phyloP scores from a whole-genome alignment of 768 basidiomycete species.

The Termitomyces sp. region DNA sequence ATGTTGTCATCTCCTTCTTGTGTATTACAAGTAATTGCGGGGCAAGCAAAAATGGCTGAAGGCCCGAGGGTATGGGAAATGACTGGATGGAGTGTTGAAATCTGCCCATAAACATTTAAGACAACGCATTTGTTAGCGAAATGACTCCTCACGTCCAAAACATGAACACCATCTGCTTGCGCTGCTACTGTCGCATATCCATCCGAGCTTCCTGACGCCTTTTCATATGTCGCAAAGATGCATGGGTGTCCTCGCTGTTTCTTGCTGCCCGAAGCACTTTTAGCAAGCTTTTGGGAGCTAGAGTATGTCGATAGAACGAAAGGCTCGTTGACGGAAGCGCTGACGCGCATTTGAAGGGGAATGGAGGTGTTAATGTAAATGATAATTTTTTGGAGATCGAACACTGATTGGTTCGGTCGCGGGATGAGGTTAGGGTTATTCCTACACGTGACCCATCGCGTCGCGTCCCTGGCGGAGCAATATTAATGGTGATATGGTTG shows the following conservation, averaged over 20 bases:
- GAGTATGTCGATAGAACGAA: conserved; percentile 35
- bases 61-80: conserved; percentile 69
- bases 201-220: conserved; percentile 34
- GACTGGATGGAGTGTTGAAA: conserved; percentile 60
- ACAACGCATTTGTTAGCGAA: background rate
- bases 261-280: conserved; percentile 14
- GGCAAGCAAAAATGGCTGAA: conserved; percentile 56
- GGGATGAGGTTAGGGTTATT: background rate
- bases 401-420: background rate
- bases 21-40: conserved; percentile 44
- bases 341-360: conserved; percentile 14
- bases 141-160: conserved; percentile 56
- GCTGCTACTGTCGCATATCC: conserved; percentile 64
- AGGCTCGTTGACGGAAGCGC: conserved; percentile 28
- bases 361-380: background rate
- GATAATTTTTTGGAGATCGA: conserved; percentile 15
- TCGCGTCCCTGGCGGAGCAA: background rate
- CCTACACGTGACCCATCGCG: background rate
- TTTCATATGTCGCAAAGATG: conserved; percentile 32
- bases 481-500: too few relatives aligned
- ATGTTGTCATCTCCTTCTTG: conserved; percentile 27
- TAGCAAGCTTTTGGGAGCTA: conserved; percentile 24
- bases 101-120: conserved; percentile 28
- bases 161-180: conserved; percentile 72
- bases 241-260: conserved; percentile 15